These are phyloP conservation scores for Teunomyces panamensis DNA, from an alignment of 805 yeast species.

Conservation along the genomic window DNA sequence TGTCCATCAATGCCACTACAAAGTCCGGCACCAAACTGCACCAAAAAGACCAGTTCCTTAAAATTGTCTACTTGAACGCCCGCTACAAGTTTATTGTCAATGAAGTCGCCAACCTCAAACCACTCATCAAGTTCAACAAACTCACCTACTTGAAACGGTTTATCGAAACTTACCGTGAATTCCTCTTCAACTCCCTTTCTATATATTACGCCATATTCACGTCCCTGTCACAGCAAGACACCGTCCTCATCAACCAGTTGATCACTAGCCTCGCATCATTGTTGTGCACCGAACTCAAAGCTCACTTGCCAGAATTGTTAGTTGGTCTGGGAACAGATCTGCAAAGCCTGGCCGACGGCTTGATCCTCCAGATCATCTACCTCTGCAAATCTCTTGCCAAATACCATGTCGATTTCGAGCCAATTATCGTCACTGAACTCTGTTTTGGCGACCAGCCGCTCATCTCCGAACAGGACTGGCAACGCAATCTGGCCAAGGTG, in stretches of 20 bases:
- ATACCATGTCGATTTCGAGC: constrained; percentile 68
- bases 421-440: constrained; percentile 43
- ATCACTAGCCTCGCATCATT: constrained; percentile 28
- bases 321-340: constrained; percentile 24
- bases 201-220: constrained; percentile 61
- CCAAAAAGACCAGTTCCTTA: constrained; percentile 25
- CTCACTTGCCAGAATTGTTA: constrained; percentile 20
- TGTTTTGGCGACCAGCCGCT: constrained; percentile 21
- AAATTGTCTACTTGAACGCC: constrained; percentile 62
- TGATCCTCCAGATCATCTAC: constrained; percentile 79
- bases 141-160: constrained; percentile 71
- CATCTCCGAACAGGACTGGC: constrained; percentile 34
- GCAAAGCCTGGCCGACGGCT: constrained; percentile 52
- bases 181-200: constrained; percentile 68
- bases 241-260: constrained; percentile 24
- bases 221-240: constrained; percentile 15
- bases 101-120: constrained; percentile 57
- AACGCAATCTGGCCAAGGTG: constrained; percentile 31
- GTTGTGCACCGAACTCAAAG: constrained; percentile 20
- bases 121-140: constrained; percentile 50
- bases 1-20: constrained; percentile 1
- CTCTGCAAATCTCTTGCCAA: constrained; percentile 83
- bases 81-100: constrained; percentile 63
- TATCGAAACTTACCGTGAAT: constrained; percentile 83
- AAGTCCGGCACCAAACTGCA: constrained; percentile 5